Conservation (phyloP, 768 basidiomycete species). For the Suillus ampliporus region DNA sequence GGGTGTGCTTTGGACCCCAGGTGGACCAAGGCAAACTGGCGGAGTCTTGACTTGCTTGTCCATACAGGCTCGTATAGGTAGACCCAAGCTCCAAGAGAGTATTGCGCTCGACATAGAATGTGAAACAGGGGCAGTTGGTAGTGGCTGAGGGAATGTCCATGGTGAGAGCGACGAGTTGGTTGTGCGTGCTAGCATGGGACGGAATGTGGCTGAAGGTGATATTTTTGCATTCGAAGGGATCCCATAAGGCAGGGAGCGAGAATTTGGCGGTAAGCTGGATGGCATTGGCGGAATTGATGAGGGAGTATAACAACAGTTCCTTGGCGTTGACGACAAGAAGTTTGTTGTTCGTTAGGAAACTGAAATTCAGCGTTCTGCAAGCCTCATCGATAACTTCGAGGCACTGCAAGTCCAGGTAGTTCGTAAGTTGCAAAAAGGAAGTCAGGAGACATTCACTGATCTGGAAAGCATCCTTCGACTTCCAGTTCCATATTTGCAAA, state of each 20-base stretch:
- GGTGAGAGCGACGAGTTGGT: neutral
- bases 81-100: neutral
- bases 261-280: neutral
- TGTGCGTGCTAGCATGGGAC: neutral
- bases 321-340: neutral
- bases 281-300: neutral
- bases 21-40: neutral
- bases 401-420: neutral
- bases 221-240: neutral
- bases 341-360: neutral
- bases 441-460: neutral
- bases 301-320: neutral
- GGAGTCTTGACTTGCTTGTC: neutral
- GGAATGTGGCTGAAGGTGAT: neutral
- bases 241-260: neutral
- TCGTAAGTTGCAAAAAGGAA: neutral
- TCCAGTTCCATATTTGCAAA: constrained; percentile 7
- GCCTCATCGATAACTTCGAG: neutral
- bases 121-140: neutral
- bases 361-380: neutral
- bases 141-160: neutral
- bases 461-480: neutral
- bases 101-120: neutral
- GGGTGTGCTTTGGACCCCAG: neutral
- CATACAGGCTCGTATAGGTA: neutral